These are phyloP conservation scores for Reticulascus tulasneorum DNA, from an alignment of 2,329 filamentous ascomycete species.

Conservation along the genomic window DNA sequence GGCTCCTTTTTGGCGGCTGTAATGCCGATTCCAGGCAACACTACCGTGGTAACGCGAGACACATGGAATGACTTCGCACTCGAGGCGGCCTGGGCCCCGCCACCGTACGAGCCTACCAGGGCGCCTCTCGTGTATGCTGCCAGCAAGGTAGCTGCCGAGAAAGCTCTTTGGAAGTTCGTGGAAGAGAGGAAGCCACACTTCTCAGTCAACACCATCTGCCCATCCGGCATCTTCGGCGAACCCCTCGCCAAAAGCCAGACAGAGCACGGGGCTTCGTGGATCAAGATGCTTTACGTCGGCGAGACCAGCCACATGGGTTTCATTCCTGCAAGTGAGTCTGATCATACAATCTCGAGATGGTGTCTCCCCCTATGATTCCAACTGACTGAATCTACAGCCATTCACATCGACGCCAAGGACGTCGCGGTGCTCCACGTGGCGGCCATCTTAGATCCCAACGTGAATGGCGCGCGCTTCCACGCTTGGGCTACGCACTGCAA, in stretches of 20 bases:
- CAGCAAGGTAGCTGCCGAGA: slow-evolving; percentile 33
- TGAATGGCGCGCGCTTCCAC: slow-evolving; percentile 48
- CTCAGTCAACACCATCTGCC: slow-evolving; percentile 24
- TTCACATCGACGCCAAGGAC: no score
- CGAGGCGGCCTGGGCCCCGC: slow-evolving; percentile 30
- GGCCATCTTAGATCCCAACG: slow-evolving; percentile 40
- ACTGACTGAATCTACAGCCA: no score
- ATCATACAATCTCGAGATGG: no score
- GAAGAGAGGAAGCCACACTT: slow-evolving; percentile 27
- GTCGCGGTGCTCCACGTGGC: no score
- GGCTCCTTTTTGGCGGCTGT: slow-evolving; percentile 13
- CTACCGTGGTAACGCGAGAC: no score
- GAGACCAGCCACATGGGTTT: no score
- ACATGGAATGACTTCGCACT: slow-evolving; percentile 31
- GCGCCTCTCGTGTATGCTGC: slow-evolving; percentile 26
- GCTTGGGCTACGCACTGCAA: slow-evolving; percentile 44
- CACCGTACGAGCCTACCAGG: slow-evolving; percentile 24
- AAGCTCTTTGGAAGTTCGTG: slow-evolving; percentile 33
- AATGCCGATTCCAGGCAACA: slow-evolving; percentile 1
- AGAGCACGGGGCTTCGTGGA: no score
- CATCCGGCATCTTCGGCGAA: no score
- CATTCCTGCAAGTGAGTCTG: no score
- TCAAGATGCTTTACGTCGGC: no score
- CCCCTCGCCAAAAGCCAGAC: no score
- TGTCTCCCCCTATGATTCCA: no score